Evolutionary conservation across 768 basidiomycete species (phyloP), one percentile per base, ranked within the genome.

Genomic region (Pleurotus pulmonarius): DNA sequence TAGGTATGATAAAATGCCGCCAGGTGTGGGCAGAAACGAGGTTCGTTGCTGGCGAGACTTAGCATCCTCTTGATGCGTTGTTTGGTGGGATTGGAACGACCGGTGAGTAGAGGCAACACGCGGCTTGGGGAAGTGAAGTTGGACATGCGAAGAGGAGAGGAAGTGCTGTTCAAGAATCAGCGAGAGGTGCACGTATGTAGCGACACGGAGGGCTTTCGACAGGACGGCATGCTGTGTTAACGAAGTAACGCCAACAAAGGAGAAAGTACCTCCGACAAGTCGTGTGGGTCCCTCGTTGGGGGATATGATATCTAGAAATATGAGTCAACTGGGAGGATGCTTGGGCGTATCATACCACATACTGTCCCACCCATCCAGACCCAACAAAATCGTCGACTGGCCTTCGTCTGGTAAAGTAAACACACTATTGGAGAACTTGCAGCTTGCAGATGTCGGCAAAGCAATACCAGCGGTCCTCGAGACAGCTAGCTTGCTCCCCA

Each of bases 261-360:
- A 64, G 64, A 90, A 88, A 1, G 80, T 85, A 0, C 87, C 87
- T 4, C 87, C 87, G 6, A 88, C 75, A 29, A 86, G 65, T 24
- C 69, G 72, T 3, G 69, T 46, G 37, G 68, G 57, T n/a, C 67
- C 57, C 2, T 68, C 64, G 49, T 40, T 16, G 29, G 15, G 56
- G 25, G 48, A 59, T 16, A 44, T 6, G 25, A 57, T 9, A 44
- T 13, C 41, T 16, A 34, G 29, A 34, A 11, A 34, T 34, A 11
- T 34, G 29, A 2, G 11, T 34, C 9, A 34, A 34, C 29, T 1
- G 9, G 29, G 9, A 34, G 29, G 29, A 34, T 34, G 29, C 29
- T 7, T 11, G 15, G 41, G 15, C 5, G 41, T 9, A 44, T 9
- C 20, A 5, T 8, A 26, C 34, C 13, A 68, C 77, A 58, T 51